A percentile compares a stretch with the other conserved stretches of the same genome.
phyloP scores from a whole-genome alignment of 2,329 filamentous ascomycete species.

The Trichoderma hamatum region DNA sequence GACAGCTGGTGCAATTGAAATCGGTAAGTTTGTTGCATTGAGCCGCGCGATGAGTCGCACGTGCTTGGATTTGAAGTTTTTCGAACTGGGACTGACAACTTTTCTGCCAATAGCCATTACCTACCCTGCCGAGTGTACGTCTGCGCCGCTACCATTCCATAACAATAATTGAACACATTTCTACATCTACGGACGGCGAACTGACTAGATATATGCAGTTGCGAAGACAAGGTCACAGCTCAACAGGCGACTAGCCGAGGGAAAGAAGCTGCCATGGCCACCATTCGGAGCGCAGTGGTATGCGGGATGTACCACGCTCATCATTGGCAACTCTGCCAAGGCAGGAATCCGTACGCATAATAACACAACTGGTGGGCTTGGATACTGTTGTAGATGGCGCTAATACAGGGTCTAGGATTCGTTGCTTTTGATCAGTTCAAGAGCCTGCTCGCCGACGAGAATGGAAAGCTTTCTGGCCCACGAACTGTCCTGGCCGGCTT shows the following conservation, averaged over 20 bases:
- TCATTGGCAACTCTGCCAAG: conserved; percentile 95
- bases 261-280: conserved; percentile 90
- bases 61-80: not conserved
- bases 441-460: conserved; percentile 73
- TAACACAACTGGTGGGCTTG: not conserved
- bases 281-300: conserved; percentile 96
- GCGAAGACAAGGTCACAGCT: conserved; percentile 95
- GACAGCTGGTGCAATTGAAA: conserved; percentile 92
- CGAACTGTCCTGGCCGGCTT: conserved; percentile 92
- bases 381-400: not conserved
- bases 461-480: conserved; percentile 88
- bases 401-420: conserved; percentile 53
- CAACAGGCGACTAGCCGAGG: conserved; percentile 78
- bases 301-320: conserved; percentile 93
- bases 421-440: conserved; percentile 97
- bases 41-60: conserved; percentile 15
- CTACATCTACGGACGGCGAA: not conserved
- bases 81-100: not conserved
- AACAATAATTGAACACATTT: not conserved
- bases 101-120: conserved; percentile 66
- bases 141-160: not conserved
- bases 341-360: conserved; percentile 79
- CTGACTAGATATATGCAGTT: conserved; percentile 54
- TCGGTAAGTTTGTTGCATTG: conserved; percentile 59
- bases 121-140: conserved; percentile 88